These are phyloP conservation scores for Panicum miliaceum DNA, from an alignment of 176 grass and related monocot species.

Conservation along the genomic window DNA sequence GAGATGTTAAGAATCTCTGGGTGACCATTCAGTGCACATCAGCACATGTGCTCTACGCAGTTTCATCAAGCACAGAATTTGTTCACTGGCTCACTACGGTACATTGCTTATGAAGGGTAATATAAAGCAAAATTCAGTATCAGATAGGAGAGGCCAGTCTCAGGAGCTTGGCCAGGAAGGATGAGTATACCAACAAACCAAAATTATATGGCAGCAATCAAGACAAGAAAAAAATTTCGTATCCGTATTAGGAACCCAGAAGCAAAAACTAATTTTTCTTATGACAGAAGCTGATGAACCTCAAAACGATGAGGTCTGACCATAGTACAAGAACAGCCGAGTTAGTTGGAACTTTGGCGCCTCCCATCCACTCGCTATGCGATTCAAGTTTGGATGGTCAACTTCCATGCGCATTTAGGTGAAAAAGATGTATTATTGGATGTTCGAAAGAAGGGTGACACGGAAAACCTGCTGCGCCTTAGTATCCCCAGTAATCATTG, in stretches of 20 bases:
- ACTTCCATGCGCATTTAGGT: neutral
- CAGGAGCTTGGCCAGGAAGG: neutral
- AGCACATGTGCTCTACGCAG: neutral
- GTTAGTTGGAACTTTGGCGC: constrained; percentile 22
- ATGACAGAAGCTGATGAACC: neutral
- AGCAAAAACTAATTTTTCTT: neutral
- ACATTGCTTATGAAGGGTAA: neutral
- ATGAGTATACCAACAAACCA: neutral
- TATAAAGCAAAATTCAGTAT: neutral
- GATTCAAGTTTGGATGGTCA: neutral
- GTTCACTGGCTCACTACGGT: neutral
- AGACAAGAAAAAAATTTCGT: neutral
- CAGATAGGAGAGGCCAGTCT: neutral
- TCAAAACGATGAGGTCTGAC: constrained; percentile 15
- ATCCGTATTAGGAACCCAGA: neutral
- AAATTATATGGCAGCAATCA: neutral
- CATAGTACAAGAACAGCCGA: neutral
- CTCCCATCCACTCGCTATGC: neutral
- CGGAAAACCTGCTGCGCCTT: constrained; percentile 24
- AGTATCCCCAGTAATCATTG: constrained; percentile 88
- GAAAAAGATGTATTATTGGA: constrained; percentile 41
- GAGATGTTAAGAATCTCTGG: neutral
- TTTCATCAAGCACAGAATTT: neutral
- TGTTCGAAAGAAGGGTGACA: neutral
- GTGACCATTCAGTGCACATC: neutral